These are phyloP conservation scores for Pisolithus microcarpus DNA, from an alignment of 768 basidiomycete species.

Conservation along the genomic window DNA sequence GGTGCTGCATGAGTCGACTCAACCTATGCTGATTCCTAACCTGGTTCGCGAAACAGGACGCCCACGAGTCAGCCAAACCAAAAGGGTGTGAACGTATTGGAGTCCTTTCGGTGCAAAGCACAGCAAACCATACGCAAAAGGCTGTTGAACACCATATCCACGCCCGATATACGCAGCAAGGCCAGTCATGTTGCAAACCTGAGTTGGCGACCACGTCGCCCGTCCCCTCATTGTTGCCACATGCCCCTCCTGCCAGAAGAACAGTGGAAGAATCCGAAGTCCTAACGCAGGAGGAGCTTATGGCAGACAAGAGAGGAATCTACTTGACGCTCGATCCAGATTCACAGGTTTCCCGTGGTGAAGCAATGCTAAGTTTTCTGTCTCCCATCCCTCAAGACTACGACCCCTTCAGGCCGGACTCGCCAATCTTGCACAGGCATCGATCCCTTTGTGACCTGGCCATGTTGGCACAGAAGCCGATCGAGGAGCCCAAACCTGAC, in stretches of 20 bases:
- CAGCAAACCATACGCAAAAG: conserved; percentile 15
- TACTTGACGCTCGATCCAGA: conserved; percentile 24
- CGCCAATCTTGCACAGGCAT: conserved; percentile 16
- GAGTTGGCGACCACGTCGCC: background rate
- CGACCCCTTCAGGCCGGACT: conserved; percentile 13
- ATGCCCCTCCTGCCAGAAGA: background rate
- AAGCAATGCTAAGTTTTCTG: conserved; percentile 14
- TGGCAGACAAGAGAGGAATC: conserved; percentile 15
- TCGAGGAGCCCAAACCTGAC: background rate
- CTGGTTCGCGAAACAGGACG: background rate
- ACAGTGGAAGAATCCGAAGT: background rate
- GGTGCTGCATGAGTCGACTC: conserved; percentile 6
- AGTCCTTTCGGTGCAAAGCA: conserved; percentile 8
- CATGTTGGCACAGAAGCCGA: background rate
- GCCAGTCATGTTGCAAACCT: background rate
- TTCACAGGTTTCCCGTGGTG: conserved; percentile 16
- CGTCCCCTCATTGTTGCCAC: background rate
- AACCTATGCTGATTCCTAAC: background rate
- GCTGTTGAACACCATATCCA: conserved; percentile 16
- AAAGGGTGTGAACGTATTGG: conserved; percentile 2
- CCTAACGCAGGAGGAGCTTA: conserved; percentile 5
- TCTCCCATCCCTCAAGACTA: conserved; percentile 18
- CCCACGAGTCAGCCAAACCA: conserved; percentile 3
- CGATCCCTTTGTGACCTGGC: conserved; percentile 16
- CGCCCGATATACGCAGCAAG: conserved; percentile 15